Evolutionary conservation across 2,329 filamentous ascomycete species (phyloP).

Genomic region (Alternaria panax): DNA sequence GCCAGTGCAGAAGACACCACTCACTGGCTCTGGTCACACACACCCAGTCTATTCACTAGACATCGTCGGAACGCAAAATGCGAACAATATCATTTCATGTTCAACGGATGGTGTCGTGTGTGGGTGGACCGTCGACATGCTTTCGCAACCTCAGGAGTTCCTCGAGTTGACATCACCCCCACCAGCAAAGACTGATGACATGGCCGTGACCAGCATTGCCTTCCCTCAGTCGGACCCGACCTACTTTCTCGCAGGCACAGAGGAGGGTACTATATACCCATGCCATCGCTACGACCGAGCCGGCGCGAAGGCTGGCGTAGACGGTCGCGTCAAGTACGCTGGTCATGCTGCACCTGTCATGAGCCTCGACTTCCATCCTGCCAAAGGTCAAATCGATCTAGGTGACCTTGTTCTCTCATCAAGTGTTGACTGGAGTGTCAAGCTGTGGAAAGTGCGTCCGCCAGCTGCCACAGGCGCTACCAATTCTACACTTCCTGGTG

Average conservation of each 20-base stretch:
- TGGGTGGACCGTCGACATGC: slow-evolving; percentile 97
- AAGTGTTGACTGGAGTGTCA: slow-evolving; percentile 95
- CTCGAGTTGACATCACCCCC: slow-evolving; percentile 86
- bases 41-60: slow-evolving; percentile 96
- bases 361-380: slow-evolving; percentile 94
- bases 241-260: slow-evolving; percentile 95
- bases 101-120: slow-evolving; percentile 97
- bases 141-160: slow-evolving; percentile 93
- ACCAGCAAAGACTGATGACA: slow-evolving; percentile 84
- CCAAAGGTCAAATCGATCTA: slow-evolving; percentile 89
- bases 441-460: slow-evolving; percentile 91
- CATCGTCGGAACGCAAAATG: slow-evolving; percentile 97
- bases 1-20: slow-evolving; percentile 93
- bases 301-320: slow-evolving; percentile 94
- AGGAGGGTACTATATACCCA: slow-evolving; percentile 95
- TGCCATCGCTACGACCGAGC: slow-evolving; percentile 98
- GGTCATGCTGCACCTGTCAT: slow-evolving; percentile 95
- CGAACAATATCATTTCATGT: slow-evolving; percentile 97
- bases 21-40: slow-evolving; percentile 93
- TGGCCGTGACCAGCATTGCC: slow-evolving; percentile 91
- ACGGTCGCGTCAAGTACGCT: slow-evolving; percentile 84
- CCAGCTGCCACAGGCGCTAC: slow-evolving; percentile 70
- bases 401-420: slow-evolving; percentile 93
- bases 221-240: slow-evolving; percentile 96
- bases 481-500: slow-evolving; percentile 49